Evolutionary conservation across 768 basidiomycete genomes (phyloP), one percentile per base, ranked within the genome.

Genomic region (Mycena capillaripes): DNA sequence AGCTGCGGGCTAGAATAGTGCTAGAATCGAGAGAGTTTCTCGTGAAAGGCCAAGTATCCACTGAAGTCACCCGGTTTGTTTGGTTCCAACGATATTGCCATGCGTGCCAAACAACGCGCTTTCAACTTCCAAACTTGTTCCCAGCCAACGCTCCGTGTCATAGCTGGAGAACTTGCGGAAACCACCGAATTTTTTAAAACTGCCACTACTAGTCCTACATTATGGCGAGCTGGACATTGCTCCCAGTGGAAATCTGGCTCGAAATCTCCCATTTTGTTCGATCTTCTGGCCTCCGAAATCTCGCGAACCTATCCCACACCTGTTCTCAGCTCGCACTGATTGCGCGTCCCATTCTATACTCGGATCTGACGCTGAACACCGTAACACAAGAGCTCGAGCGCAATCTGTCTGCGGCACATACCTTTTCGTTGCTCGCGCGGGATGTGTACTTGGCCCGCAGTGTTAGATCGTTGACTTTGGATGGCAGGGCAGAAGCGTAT

Each of bases 221-320:
- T 11, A n/a, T 25, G 10, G 48, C 21, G 9, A 27, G 19, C 44
- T 25, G n/a, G 64, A 56, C 29, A 38, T 56, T 38, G 11, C 64
- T 66, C n/a, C 53, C 64, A 34, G 52, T 56, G 5, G 64, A 66
- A 44, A 66, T 29, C 25, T 66, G 64, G 64, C 38, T 66, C 38
- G 52, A 56, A 42, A 56, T 56, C 36, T 27, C 53, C 40, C 29
- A 38, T 44, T 5, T 66, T 21, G 38, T 66, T 21, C 36, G 27
- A 17, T 56, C 40, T 30, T 55, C 38, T n/a, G 36, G 46, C n/a
- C 4, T 30, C 11, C 30, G 14, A 27, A 50, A 56, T 40, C 64
- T 66, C 27, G 64, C 50, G 23, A 34, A 55, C 40, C 53, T 66
- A 1, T 55, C 29, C 27, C 27, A 40, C 27, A 34, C 64, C 27